These are phyloP conservation scores for Capronia americana DNA, from an alignment of 2,329 filamentous ascomycete genomes.

Conservation along the genomic window DNA sequence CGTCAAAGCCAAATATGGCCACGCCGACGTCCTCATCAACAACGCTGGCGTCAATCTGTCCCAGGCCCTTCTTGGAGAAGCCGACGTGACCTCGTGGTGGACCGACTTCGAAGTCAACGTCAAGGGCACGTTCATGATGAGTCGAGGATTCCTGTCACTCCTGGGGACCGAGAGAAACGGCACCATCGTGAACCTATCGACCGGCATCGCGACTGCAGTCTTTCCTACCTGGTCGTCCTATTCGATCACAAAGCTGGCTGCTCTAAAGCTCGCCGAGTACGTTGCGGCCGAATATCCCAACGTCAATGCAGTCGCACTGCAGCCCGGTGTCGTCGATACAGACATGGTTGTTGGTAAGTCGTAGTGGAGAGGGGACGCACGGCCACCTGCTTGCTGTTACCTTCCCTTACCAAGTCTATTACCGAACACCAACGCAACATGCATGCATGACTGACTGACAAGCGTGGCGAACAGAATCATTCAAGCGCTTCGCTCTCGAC, in stretches of 20 bases:
- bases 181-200: slow-evolving; percentile 43
- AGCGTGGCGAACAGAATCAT: slow-evolving; percentile 8
- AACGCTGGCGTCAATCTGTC: slow-evolving; percentile 41
- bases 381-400: neutral
- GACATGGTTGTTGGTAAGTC: slow-evolving; percentile 39
- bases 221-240: slow-evolving; percentile 43
- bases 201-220: slow-evolving; percentile 35
- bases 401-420: neutral
- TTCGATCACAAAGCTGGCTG: slow-evolving; percentile 45
- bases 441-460: neutral
- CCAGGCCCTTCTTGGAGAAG: slow-evolving; percentile 17
- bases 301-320: slow-evolving; percentile 44
- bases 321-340: slow-evolving; percentile 48
- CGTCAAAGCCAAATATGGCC: slow-evolving; percentile 30
- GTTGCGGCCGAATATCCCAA: slow-evolving; percentile 45
- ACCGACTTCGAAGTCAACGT: slow-evolving; percentile 37
- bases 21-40: slow-evolving; percentile 45
- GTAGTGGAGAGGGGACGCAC: no score
- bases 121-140: slow-evolving; percentile 31
- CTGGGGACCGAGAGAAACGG: slow-evolving; percentile 33
- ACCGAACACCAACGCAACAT: no score
- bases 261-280: slow-evolving; percentile 43
- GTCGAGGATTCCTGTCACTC: slow-evolving; percentile 41
- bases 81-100: slow-evolving; percentile 35
- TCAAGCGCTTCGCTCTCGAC: slow-evolving; percentile 27